These are phyloP conservation scores for Phytopythium litorale DNA, from an alignment of 352 stramenopile species.

Conservation along the genomic window DNA sequence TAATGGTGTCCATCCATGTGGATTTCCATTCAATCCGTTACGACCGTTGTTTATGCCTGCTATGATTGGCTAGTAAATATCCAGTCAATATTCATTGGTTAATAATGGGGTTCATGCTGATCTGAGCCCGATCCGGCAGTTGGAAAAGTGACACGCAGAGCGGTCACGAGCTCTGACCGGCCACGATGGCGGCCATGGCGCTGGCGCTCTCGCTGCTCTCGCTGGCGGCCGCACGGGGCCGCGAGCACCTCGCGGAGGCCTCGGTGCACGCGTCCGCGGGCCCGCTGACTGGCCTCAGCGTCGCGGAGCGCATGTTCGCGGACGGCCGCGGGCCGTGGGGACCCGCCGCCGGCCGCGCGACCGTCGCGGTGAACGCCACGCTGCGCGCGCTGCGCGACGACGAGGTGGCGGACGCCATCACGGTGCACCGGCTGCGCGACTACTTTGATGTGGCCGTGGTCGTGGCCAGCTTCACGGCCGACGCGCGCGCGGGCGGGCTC, in stretches of 20 bases:
- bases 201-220: conserved; percentile 7
- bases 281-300: conserved; percentile 50
- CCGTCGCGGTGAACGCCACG: conserved; percentile 40
- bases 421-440: conserved; percentile 55
- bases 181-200: not conserved
- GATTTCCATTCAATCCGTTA: no score
- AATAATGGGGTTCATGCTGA: no score
- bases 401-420: conserved; percentile 69
- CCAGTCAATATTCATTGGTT: no score
- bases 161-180: not conserved
- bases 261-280: conserved; percentile 64
- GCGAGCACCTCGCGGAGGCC: conserved; percentile 25
- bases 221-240: conserved; percentile 18
- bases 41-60: no score
- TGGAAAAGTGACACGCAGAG: not conserved
- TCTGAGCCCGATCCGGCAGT: not conserved
- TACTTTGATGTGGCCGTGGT: conserved; percentile 82
- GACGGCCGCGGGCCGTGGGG: conserved; percentile 52
- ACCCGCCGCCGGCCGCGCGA: conserved; percentile 30
- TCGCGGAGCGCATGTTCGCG: conserved; percentile 81
- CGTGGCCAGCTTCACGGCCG: conserved; percentile 56
- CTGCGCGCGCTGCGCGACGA: conserved; percentile 42
- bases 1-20: no score
- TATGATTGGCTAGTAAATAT: no score
- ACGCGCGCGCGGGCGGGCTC: conserved; percentile 29